Conservation (phyloP, 768 basidiomycete species). For the Tephrocybe rancida region DNA sequence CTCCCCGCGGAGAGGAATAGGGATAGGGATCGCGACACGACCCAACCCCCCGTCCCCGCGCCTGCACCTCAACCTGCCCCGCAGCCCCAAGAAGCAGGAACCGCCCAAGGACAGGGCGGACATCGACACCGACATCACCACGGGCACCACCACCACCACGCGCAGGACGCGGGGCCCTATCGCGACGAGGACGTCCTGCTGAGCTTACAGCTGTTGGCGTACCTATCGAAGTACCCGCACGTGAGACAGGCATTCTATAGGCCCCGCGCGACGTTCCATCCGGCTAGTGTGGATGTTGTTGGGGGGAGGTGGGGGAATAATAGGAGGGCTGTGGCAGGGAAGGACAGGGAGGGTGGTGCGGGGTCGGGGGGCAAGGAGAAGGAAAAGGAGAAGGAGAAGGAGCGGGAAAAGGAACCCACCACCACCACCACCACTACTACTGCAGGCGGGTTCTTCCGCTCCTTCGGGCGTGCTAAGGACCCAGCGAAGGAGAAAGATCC, state of each 20-base stretch:
- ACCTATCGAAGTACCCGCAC: conserved; percentile 97
- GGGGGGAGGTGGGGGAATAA: conserved; percentile 31
- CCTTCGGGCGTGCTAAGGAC: conserved; percentile 27
- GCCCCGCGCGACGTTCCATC: conserved; percentile 79
- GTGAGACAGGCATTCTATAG: conserved; percentile 96
- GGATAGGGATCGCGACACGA: conserved; percentile 14
- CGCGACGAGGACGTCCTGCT: conserved; percentile 94
- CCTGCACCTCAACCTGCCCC: background rate
- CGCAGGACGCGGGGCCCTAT: conserved; percentile 62
- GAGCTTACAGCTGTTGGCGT: conserved; percentile 90
- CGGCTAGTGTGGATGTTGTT: conserved; percentile 55
- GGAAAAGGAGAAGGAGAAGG: conserved; percentile 8
- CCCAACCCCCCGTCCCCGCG: background rate
- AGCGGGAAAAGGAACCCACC: no score
- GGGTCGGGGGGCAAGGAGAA: conserved; percentile 11
- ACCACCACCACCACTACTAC: no score
- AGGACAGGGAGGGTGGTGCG: conserved; percentile 31
- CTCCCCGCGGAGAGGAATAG: conserved; percentile 40
- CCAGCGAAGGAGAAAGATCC: conserved; percentile 24
- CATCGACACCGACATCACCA: conserved; percentile 6
- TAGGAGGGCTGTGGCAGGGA: no score
- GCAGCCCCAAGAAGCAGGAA: background rate
- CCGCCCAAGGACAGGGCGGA: background rate
- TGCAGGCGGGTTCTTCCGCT: conserved; percentile 9
- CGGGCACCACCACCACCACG: conserved; percentile 20